phyloP scores from a whole-genome alignment of 495 filamentous ascomycete species.

The Talaromyces nanjingensis region DNA sequence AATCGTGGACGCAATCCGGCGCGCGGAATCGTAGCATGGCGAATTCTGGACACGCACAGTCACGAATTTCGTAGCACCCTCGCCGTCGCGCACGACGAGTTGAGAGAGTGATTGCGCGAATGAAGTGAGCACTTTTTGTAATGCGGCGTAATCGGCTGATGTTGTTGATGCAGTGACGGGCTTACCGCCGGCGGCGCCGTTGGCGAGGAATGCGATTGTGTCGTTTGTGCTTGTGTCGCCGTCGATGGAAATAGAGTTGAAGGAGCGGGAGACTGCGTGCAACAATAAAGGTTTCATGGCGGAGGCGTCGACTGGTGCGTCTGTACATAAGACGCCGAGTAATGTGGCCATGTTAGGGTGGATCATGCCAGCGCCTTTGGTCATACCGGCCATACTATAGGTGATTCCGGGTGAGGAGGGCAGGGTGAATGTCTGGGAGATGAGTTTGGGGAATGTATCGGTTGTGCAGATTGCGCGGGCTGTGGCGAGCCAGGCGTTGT shows the following conservation, averaged over 20 bases:
- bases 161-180: slow-evolving; percentile 33
- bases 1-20: slow-evolving; percentile 75
- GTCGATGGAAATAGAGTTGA: slow-evolving; percentile 96
- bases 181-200: slow-evolving; percentile 83
- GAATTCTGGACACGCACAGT: slow-evolving; percentile 78
- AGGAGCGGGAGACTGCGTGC: slow-evolving; percentile 71
- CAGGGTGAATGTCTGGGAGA: slow-evolving; percentile 75
- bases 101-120: slow-evolving; percentile 83
- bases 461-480: slow-evolving; percentile 97
- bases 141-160: slow-evolving; percentile 56
- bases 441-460: slow-evolving; percentile 96
- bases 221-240: slow-evolving; percentile 97
- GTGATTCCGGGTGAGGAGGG: slow-evolving; percentile 66
- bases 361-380: slow-evolving; percentile 99
- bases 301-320: slow-evolving; percentile 68
- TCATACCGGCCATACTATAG: slow-evolving; percentile 89
- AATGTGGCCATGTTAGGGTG: slow-evolving; percentile 99
- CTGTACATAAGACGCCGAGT: slow-evolving; percentile 88
- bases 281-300: slow-evolving; percentile 65
- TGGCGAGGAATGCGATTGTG: slow-evolving; percentile 87
- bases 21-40: slow-evolving; percentile 55
- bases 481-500: slow-evolving; percentile 78
- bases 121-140: slow-evolving; percentile 60
- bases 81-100: slow-evolving; percentile 90
- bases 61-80: slow-evolving; percentile 97